phyloP scores from a whole-genome alignment of 306 rosid genomes.

The Rubus idaeus region DNA sequence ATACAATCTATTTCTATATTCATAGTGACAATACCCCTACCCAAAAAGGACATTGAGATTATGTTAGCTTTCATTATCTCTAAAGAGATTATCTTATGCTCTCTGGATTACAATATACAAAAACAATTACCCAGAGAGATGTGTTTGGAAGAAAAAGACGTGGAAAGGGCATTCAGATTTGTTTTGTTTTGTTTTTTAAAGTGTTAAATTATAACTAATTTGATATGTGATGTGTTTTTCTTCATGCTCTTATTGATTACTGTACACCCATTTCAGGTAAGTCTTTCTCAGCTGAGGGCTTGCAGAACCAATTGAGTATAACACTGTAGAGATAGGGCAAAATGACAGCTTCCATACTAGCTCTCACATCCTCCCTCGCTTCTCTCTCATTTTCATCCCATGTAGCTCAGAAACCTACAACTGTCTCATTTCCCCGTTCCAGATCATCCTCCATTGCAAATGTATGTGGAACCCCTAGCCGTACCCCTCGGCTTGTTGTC shows the following conservation, averaged over 20 bases:
- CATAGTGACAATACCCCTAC: neutral
- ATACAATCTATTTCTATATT: neutral
- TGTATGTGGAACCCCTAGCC: conserved; percentile 3
- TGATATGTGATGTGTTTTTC: neutral
- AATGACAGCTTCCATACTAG: conserved; percentile 62
- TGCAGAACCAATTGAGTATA: conserved; percentile 3
- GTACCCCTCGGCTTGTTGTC: conserved; percentile 38
- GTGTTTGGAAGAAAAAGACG: neutral
- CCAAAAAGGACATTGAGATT: neutral
- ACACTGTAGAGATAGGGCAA: neutral
- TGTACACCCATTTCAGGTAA: neutral
- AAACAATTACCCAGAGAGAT: neutral
- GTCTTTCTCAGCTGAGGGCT: neutral
- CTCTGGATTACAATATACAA: neutral
- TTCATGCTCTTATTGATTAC: neutral
- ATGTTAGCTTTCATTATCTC: neutral
- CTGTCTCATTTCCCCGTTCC: conserved; percentile 35
- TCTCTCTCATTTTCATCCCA: conserved; percentile 86
- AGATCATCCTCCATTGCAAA: conserved; percentile 38
- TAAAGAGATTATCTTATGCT: neutral
- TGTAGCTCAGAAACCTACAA: conserved; percentile 49
- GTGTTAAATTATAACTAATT: neutral
- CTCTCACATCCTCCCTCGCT: conserved; percentile 57
- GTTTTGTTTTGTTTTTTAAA: too few relatives aligned
- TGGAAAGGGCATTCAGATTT: neutral